Base-by-base conservation (phyloP, 176 grass and related monocot species). In the Coix lacrymajobi region DNA sequence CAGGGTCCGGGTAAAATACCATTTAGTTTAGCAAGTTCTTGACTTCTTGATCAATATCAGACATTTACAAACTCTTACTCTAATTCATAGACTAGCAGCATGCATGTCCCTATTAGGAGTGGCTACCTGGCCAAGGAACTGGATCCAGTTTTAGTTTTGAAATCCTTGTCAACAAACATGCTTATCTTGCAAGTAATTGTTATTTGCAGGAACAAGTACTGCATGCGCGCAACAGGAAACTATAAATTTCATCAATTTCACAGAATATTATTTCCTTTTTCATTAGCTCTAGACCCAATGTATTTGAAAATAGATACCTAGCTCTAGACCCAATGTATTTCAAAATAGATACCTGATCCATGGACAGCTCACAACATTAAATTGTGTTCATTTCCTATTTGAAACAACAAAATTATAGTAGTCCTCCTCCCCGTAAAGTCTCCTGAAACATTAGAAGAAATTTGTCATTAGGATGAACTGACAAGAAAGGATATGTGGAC, bases 381-480 rank as follows among this genome's bases (percentile, higher is more conserved):
- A 40, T 75, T 67, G 26, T 40, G 12, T 39, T 88, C 79, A 90
- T 54, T 86, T 76, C 60, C 93, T 92, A 51, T 90, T 85, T 45
- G 83, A 87, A 78, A 89, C 40, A 57, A 92, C 85, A 83, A 77
- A 81, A 86, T 87, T 85, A 49, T 88, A 96, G 85, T 99, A 96
- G 30, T 87, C 89, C 25, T 93, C 96, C 74, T 96, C 91, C 44
- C 77, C 66, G 0, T 99, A 96, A 39, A 96, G 25, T 75, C 83
- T 93, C 93, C 96, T 99, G 91, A 46, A 90, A 84, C 4, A 79
- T 48, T 66, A 45, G 44, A 82, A 88, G 28, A 89, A 85, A 66
- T 61, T 13, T 62, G 19, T 28, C 2, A 17, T 26, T 74, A 38
- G 32, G 15, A 75, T 79, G 12, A 8, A 41, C 24, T 43, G 20